Conservation (phyloP, 192 early-diverging fungal genomes). For the Coemansia sp. region DNA sequence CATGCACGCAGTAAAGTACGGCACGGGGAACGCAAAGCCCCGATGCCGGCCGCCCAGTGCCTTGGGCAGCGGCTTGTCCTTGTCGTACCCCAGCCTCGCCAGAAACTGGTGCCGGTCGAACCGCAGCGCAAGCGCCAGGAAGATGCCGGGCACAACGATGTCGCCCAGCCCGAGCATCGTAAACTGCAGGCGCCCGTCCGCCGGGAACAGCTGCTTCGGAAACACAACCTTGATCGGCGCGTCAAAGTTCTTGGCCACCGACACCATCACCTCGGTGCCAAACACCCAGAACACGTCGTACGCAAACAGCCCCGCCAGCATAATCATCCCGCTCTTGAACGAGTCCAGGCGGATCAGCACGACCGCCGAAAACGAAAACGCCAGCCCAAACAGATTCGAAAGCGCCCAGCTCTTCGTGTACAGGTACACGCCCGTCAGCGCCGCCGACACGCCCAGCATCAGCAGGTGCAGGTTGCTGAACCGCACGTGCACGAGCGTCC, state of each 20-base stretch:
- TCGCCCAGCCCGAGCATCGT: slow-evolving; percentile 97
- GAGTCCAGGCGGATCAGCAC: slow-evolving; percentile 88
- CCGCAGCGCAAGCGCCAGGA: slow-evolving; percentile 84
- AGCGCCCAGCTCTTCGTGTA: slow-evolving; percentile 91
- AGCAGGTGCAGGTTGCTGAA: slow-evolving; percentile 70
- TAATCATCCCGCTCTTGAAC: slow-evolving; percentile 94
- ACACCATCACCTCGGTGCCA: slow-evolving; percentile 98
- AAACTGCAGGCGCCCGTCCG: slow-evolving; percentile 55
- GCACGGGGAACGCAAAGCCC: slow-evolving; percentile 66
- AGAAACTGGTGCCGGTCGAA: slow-evolving; percentile 83
- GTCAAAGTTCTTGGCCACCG: slow-evolving; percentile 94
- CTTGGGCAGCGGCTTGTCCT: slow-evolving; percentile 48
- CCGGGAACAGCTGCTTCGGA: slow-evolving; percentile 62
- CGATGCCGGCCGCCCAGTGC: slow-evolving; percentile 32
- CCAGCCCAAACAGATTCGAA: slow-evolving; percentile 83
- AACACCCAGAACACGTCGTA: slow-evolving; percentile 99
- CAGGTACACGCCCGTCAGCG: slow-evolving; percentile 72
- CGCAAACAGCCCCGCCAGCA: slow-evolving; percentile 86
- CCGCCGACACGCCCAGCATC: slow-evolving; percentile 55
- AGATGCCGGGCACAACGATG: slow-evolving; percentile 96
- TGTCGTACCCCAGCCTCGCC: slow-evolving; percentile 53
- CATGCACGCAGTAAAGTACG: slow-evolving; percentile 86
- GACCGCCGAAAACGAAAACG: slow-evolving; percentile 84
- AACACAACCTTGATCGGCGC: slow-evolving; percentile 95
- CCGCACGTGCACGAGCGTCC: slow-evolving; percentile 31